Conservation (phyloP, 2,329 filamentous ascomycete genomes). For the Fusarium aywerte region DNA sequence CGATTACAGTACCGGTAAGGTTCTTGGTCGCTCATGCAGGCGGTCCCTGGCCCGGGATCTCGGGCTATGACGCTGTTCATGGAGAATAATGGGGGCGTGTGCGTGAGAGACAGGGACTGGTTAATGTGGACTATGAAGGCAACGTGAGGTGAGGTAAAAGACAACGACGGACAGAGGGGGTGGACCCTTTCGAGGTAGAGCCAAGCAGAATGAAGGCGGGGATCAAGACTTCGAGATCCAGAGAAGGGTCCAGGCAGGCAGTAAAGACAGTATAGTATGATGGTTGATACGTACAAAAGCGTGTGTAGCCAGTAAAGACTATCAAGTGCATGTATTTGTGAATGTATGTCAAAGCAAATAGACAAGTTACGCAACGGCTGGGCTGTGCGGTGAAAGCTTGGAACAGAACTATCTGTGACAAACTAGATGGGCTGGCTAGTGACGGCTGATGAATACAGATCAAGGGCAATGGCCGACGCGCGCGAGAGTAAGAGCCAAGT, state of each 20-base stretch:
- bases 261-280: not conserved
- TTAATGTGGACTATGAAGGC: conserved; percentile 32
- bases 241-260: not conserved
- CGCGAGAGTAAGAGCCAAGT: conserved; percentile 21
- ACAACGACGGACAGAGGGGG: conserved; percentile 32
- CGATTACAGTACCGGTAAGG: conserved; percentile 46
- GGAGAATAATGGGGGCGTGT: conserved; percentile 43
- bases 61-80: conserved; percentile 58
- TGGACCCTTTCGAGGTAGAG: conserved; percentile 34
- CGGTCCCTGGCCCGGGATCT: conserved; percentile 52
- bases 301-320: conserved; percentile 27
- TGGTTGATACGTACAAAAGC: conserved; percentile 29
- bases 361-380: conserved; percentile 35
- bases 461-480: conserved; percentile 33
- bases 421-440: not conserved
- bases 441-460: conserved; percentile 33
- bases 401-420: conserved; percentile 19
- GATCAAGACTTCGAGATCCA: conserved; percentile 32
- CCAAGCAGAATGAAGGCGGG: conserved; percentile 16
- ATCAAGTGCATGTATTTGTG: conserved; percentile 17
- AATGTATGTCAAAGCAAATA: conserved; percentile 7
- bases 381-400: conserved; percentile 22
- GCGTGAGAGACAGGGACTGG: conserved; percentile 38
- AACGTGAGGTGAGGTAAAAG: conserved; percentile 33
- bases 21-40: conserved; percentile 48